Percentiles rank a stretch among this genome's conserved stretches.
phyloP scores from a whole-genome alignment of 306 rosid species.

The Casuarina glauca region DNA sequence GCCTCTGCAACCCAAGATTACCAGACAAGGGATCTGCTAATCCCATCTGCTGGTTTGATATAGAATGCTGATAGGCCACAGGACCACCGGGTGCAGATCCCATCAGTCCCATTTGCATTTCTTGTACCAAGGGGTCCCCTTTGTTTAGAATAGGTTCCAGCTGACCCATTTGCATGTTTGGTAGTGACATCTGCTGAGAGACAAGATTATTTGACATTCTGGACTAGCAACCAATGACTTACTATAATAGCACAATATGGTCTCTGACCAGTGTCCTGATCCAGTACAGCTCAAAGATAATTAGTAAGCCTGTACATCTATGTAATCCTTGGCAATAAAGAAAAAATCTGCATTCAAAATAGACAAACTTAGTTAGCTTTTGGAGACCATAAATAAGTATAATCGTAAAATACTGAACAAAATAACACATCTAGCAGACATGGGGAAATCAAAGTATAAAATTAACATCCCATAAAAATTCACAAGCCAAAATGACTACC shows the following conservation, averaged over 20 bases:
- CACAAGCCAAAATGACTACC: not conserved
- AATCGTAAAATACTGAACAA: not conserved
- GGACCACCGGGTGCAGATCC: slow-evolving; percentile 45
- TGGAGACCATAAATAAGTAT: not conserved
- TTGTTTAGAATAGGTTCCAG: slow-evolving; percentile 51
- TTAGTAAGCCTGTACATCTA: slow-evolving; percentile 13
- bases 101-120: slow-evolving; percentile 47
- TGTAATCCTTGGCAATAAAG: not conserved
- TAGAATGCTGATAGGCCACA: slow-evolving; percentile 41
- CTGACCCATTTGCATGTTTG: slow-evolving; percentile 60
- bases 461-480: not conserved
- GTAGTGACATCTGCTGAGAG: slow-evolving; percentile 45
- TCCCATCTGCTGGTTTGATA: slow-evolving; percentile 40
- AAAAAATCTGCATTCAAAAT: not conserved
- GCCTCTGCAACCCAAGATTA: slow-evolving; percentile 41
- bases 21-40: slow-evolving; percentile 38
- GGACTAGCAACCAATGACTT: slow-evolving; percentile 23
- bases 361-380: not conserved
- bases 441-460: not conserved
- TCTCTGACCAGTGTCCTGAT: slow-evolving; percentile 14
- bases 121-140: slow-evolving; percentile 54
- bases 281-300: slow-evolving; percentile 25
- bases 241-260: not conserved
- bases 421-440: not conserved
- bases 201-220: slow-evolving; percentile 63